phyloP scores from a whole-genome alignment of 2,329 filamentous ascomycete species.

The Neopestalotiopsis rosae region DNA sequence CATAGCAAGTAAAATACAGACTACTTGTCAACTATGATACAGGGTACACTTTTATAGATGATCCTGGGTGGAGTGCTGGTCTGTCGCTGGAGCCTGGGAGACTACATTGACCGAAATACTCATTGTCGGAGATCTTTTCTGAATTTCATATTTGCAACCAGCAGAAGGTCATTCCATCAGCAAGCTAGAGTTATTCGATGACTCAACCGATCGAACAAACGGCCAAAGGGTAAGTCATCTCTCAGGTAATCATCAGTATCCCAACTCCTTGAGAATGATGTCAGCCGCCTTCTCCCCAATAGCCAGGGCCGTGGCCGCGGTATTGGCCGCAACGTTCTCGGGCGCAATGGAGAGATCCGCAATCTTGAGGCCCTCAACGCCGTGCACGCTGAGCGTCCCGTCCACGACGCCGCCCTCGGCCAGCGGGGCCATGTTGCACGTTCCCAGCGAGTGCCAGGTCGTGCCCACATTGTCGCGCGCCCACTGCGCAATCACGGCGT shows the following conservation, averaged over 20 bases:
- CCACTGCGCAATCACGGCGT: constrained; percentile 46
- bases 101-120: too few relatives aligned
- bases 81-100: too few relatives aligned
- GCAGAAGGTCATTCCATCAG: too few relatives aligned
- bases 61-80: too few relatives aligned
- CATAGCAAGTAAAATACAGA: too few relatives aligned
- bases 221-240: too few relatives aligned
- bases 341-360: constrained; percentile 37
- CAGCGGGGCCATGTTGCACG: constrained; percentile 37
- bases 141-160: too few relatives aligned
- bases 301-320: constrained; percentile 49
- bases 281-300: constrained; percentile 51
- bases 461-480: constrained; percentile 39
- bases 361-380: constrained; percentile 41
- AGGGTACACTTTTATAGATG: too few relatives aligned
- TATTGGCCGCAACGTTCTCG: constrained; percentile 46
- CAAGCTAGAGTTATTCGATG: too few relatives aligned
- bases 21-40: too few relatives aligned
- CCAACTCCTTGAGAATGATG: constrained; percentile 41
- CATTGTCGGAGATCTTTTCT: too few relatives aligned
- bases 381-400: constrained; percentile 41
- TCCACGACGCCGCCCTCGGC: constrained; percentile 45
- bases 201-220: too few relatives aligned
- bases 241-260: constrained; percentile 13
- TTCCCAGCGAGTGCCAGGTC: constrained; percentile 40